Evolutionary conservation across 192 early-diverging fungal species (phyloP), one percentile per base, ranked within the genome.

Genomic region (Backusella liffmaniae): DNA sequence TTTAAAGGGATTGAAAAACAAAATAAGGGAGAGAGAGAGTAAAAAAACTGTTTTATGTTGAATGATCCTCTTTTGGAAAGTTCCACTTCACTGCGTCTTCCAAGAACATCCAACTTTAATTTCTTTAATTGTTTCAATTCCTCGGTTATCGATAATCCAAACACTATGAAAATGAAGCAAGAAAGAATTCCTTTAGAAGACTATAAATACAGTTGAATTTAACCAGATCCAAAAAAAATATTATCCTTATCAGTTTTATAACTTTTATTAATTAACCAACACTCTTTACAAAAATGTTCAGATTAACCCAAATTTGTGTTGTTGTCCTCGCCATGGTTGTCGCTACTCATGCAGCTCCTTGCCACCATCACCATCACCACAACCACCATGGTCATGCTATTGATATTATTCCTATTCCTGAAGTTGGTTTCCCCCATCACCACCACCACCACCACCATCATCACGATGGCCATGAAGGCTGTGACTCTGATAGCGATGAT

Each of bases 231-330:
- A 32, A 18, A n/a, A 30, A n/a, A n/a, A 30, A 44, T 41, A 21
- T 41, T 12, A 29, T 44, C 41, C 29, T 70, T 39, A 44, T 70
- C 42, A 41, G 21, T 44, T n/a, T 69, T 13, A 9, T 49, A 49
- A 49, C 18, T 49, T 49, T 5, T 26, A 30, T 67, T 32, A 70
- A 29, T 13, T 29, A 42, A 23, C 2, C 15, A 70, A 4, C 9
- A 4, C 39, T 46, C 16, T 30, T 44, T 5, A 13, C 23, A 16
- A 44, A 10, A 46, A 71, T 71, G 70, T 23, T 16, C 13, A 39
- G 70, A 44, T 41, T 71, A 29, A 29, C 70, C 32, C 23, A 71
- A 8, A 44, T 71, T 29, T 71, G 70, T 71, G 15, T 71, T 30
- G 23, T 49, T 23, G 70, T 44, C 42, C 70, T 71, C 26, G 70